Conservation (phyloP, 176 grass and related monocot species). For the Rhipidocladum racemiflorum region DNA sequence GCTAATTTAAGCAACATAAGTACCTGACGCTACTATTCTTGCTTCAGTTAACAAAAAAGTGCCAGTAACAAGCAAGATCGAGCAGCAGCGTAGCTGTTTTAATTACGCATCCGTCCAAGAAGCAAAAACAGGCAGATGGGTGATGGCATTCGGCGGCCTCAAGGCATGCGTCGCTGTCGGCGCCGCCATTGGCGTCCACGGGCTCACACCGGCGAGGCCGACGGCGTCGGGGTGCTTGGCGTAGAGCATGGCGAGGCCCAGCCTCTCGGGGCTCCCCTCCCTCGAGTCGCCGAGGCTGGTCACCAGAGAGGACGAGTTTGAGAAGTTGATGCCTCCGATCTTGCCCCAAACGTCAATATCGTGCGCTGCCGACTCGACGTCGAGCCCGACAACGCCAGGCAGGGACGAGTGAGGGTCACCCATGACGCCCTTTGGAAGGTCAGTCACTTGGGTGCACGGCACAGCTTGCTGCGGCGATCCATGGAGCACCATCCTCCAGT, state of each 20-base stretch:
- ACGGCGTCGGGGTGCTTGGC: conserved; percentile 30
- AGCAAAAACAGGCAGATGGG: conserved; percentile 69
- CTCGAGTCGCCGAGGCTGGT: conserved; percentile 72
- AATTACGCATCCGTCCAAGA: conserved; percentile 62
- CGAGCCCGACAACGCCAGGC: conserved; percentile 30
- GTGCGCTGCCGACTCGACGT: conserved; percentile 2
- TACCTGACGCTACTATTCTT: conserved; percentile 15
- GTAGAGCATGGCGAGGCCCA: conserved; percentile 43
- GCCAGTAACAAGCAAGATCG: conserved; percentile 10
- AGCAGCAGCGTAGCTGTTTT: neutral
- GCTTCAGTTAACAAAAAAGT: conserved; percentile 8
- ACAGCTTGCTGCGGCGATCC: conserved; percentile 39
- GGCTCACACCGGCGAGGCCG: conserved; percentile 16
- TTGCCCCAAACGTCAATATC: conserved; percentile 32
- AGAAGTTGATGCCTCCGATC: conserved; percentile 46
- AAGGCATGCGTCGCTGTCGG: neutral
- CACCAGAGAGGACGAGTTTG: conserved; percentile 71
- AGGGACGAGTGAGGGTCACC: conserved; percentile 21
- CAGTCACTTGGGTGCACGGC: conserved; percentile 21
- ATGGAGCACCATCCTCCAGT: conserved; percentile 67
- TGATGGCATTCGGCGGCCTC: conserved; percentile 17
- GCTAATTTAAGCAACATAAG: neutral
- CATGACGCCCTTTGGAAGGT: conserved; percentile 6
- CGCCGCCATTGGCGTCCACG: conserved; percentile 41
- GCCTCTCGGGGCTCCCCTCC: conserved; percentile 64